Conservation (phyloP, 140 eudicot species). For the Anethum foeniculum region DNA sequence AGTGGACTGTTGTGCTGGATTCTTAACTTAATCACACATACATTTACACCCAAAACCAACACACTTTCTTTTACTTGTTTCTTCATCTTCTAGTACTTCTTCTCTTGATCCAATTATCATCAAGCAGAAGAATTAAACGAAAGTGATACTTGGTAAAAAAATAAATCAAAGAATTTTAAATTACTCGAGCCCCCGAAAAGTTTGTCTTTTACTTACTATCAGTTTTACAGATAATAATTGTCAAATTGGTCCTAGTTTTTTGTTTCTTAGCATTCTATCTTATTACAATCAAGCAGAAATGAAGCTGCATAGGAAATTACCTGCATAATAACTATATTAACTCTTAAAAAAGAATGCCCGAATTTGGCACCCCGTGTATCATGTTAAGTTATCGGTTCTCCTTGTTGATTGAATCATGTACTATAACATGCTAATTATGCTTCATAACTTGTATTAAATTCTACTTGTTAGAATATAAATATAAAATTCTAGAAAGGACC, state of each 20-base stretch:
- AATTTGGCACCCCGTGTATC: background rate
- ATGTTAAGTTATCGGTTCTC: background rate
- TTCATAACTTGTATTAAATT: background rate
- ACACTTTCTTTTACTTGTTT: slow-evolving; percentile 23
- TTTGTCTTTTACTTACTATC: background rate
- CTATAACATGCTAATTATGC: background rate
- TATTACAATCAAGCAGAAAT: background rate
- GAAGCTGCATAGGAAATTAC: slow-evolving; percentile 14
- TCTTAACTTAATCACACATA: slow-evolving; percentile 14
- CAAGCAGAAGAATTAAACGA: slow-evolving; percentile 26
- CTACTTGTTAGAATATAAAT: too few species aligned
- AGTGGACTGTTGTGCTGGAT: slow-evolving; percentile 52
- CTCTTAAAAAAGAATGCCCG: background rate
- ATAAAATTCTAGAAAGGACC: too few species aligned
- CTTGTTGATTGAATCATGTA: background rate
- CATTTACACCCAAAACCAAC: slow-evolving; percentile 12
- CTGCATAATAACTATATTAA: background rate
- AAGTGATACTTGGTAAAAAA: slow-evolving; percentile 13
- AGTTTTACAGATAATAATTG: background rate
- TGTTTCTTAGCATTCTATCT: background rate
- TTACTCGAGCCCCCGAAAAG: background rate
- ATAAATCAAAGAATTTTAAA: background rate
- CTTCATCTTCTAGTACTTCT: slow-evolving; percentile 23
- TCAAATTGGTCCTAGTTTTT: background rate
- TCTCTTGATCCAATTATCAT: slow-evolving; percentile 23